phyloP scores from a whole-genome alignment of 768 basidiomycete genomes.

The Lactifluus rugatus region DNA sequence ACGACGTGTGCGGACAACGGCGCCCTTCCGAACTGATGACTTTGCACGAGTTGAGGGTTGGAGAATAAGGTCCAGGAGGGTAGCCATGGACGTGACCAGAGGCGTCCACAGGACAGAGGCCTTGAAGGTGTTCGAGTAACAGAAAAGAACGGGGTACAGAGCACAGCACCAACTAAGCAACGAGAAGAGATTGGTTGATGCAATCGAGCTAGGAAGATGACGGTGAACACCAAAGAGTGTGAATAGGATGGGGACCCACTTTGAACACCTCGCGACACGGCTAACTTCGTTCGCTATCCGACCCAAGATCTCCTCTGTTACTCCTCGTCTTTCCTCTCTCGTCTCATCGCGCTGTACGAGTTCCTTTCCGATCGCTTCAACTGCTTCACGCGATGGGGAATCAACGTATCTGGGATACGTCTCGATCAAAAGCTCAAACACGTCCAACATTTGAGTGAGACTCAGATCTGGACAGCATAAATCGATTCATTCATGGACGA shows the following conservation, averaged over 20 bases:
- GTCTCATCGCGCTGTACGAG: constrained; percentile 55
- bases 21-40: constrained; percentile 48
- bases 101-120: constrained; percentile 40
- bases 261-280: constrained; percentile 45
- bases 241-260: constrained; percentile 34
- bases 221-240: background rate
- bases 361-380: constrained; percentile 55
- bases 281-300: constrained; percentile 67
- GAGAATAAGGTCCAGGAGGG: constrained; percentile 50
- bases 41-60: constrained; percentile 45
- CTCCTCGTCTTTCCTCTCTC: constrained; percentile 44
- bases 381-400: constrained; percentile 55
- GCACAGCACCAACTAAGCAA: constrained; percentile 64
- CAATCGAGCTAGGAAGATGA: constrained; percentile 25
- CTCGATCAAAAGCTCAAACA: constrained; percentile 62
- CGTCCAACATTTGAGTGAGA: constrained; percentile 51
- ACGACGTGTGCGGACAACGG: constrained; percentile 51
- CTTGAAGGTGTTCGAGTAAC: constrained; percentile 36
- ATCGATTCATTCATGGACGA: background rate
- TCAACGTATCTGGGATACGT: constrained; percentile 79
- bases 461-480: constrained; percentile 39
- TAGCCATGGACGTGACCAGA: constrained; percentile 48
- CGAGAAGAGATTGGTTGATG: constrained; percentile 53
- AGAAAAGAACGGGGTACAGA: constrained; percentile 45
- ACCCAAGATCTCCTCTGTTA: constrained; percentile 60